Base-by-base conservation (phyloP, 2,329 filamentous ascomycete species). In the Macrophomina tecta region DNA sequence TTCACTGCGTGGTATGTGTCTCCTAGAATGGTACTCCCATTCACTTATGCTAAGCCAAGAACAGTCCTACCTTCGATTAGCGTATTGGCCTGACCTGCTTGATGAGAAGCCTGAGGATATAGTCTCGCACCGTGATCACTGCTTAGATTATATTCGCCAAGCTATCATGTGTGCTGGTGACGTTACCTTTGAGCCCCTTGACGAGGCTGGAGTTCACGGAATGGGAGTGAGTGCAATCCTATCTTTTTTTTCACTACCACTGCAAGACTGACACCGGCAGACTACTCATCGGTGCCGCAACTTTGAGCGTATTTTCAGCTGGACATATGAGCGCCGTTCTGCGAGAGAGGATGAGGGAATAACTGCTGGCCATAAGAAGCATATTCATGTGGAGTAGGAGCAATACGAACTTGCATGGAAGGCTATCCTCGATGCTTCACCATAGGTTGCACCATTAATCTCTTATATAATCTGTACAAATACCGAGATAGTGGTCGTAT, bases 1-100 rank as follows among this genome's bases (percentile, higher is more conserved):
- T 78, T 11, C 74, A 76, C 67, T 78, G 76, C 67, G 65, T 78
- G 11, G 77, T 77, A 23, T 23, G 23, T 23, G 23, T 23, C 23
- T 23, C 23, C 23, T 23, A 23, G 2, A 23, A 23, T 23, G 23
- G 23, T 23, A 23, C 23, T 23, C 23, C 23, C 2, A 23, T 23
- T 23, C 18, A 23, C 23, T 23, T 23, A 23, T 23, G 23, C 23
- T 23, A 23, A 23, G 23, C 23, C 23, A 23, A 23, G 2, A 23
- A 23, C 23, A 23, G 23, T 23, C 23, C 30, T 61, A 76, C 4
- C 67, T 78, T 16, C 72, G 76, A 36, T 75, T 76, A 71, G 62
- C 72, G 7, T 77, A 74, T 6, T 77, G 77, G 49, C 52, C 52
- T 4, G 28, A 36, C 8, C 8, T 4, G 12, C n/a, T 56, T 16